phyloP scores from a whole-genome alignment of 495 filamentous ascomycete genomes.

The Podospora conica region DNA sequence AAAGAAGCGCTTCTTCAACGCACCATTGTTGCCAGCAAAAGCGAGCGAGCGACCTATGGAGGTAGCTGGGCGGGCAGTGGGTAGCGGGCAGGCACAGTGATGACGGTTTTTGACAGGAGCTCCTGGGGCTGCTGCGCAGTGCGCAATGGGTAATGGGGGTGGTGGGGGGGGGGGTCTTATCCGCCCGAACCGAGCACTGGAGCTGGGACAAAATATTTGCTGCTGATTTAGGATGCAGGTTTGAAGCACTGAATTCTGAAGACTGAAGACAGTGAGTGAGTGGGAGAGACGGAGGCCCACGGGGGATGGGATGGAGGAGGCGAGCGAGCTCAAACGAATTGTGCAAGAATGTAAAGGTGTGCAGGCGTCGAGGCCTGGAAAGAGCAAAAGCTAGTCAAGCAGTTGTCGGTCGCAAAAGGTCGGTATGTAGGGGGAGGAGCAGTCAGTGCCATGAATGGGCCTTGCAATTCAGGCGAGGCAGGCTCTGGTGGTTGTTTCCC shows the following conservation, averaged over 20 bases:
- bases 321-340: not conserved
- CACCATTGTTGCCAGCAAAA: conserved; percentile 11
- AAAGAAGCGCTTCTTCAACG: conserved; percentile 2
- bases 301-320: not conserved
- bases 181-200: not conserved
- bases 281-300: not conserved
- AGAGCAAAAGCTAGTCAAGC: not conserved
- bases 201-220: not conserved
- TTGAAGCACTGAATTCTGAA: no score
- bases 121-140: conserved; percentile 3
- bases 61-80: not conserved
- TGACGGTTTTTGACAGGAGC: conserved; percentile 9
- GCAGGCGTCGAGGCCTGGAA: not conserved
- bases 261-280: no score
- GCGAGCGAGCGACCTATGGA: not conserved
- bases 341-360: not conserved
- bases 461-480: not conserved
- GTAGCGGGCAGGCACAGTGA: conserved; percentile 6
- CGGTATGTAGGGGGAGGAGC: no score
- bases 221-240: no score
- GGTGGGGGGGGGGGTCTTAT: not conserved
- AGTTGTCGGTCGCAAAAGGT: no score
- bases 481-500: not conserved
- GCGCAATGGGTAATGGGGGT: conserved; percentile 1
- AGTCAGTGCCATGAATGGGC: no score